phyloP scores from a whole-genome alignment of 2,329 filamentous ascomycete genomes.

The Exophiala lecanii-corni region DNA sequence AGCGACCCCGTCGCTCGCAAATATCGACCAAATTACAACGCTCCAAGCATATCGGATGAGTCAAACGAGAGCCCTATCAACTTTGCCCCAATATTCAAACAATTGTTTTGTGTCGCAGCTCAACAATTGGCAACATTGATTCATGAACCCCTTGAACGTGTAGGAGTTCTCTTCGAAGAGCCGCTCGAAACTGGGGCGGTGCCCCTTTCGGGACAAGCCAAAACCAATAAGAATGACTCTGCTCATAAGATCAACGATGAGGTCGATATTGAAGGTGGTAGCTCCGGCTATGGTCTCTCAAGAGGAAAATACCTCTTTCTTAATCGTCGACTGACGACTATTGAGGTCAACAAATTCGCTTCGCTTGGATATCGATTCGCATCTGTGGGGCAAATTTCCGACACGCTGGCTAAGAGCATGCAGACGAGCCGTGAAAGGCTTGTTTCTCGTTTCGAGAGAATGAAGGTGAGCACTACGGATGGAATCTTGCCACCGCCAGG shows the following conservation, averaged over 20 bases:
- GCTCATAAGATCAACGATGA: slow-evolving; percentile 31
- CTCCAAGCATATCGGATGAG: slow-evolving; percentile 25
- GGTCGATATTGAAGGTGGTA: slow-evolving; percentile 31
- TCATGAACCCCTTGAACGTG: slow-evolving; percentile 56
- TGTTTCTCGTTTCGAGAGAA: slow-evolving; percentile 55
- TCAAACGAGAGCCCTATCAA: slow-evolving; percentile 46
- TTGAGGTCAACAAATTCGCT: slow-evolving; percentile 61
- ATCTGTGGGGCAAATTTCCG: slow-evolving; percentile 61
- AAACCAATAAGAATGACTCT: slow-evolving; percentile 25
- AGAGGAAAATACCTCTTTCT: slow-evolving; percentile 76
- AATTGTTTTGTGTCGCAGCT: slow-evolving; percentile 77
- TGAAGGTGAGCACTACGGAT: slow-evolving; percentile 51
- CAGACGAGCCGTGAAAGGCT: slow-evolving; percentile 65
- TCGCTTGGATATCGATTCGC: slow-evolving; percentile 77
- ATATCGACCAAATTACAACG: slow-evolving; percentile 15
- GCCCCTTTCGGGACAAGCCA: background rate
- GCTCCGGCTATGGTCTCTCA: slow-evolving; percentile 5
- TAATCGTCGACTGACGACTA: slow-evolving; percentile 57
- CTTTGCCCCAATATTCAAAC: slow-evolving; percentile 73
- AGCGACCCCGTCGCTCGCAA: slow-evolving; percentile 37
- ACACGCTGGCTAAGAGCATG: slow-evolving; percentile 66
- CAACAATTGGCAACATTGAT: slow-evolving; percentile 66
- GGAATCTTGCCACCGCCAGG: slow-evolving; percentile 31
- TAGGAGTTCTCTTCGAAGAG: slow-evolving; percentile 71
- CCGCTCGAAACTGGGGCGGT: slow-evolving; percentile 61